Percentiles rank a stretch among this genome's conserved stretches.
phyloP scores from a whole-genome alignment of 2,329 filamentous ascomycete species.

The Aureobasidium mangrovei region DNA sequence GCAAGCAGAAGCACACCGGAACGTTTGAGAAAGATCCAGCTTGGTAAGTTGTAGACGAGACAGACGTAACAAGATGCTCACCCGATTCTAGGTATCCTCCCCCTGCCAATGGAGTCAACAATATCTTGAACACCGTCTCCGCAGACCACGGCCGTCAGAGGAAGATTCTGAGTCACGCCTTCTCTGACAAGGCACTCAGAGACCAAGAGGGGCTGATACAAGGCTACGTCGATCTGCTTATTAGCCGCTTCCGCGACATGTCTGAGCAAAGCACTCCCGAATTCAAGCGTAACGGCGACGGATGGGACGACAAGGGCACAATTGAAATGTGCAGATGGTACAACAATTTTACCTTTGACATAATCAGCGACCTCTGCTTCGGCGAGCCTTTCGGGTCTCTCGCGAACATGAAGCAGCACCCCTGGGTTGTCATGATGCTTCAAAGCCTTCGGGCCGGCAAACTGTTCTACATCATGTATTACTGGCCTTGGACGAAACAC shows the following conservation, averaged over 20 bases:
- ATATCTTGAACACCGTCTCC: slow-evolving; percentile 21
- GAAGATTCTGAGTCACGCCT: slow-evolving; percentile 33
- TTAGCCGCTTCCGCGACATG: slow-evolving; percentile 25
- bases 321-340: slow-evolving; percentile 26
- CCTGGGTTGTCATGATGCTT: slow-evolving; percentile 25
- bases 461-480: slow-evolving; percentile 21
- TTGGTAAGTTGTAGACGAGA: slow-evolving; percentile 18
- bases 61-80: no score
- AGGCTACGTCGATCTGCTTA: slow-evolving; percentile 32
- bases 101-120: slow-evolving; percentile 24
- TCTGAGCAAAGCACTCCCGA: not conserved
- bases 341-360: slow-evolving; percentile 33
- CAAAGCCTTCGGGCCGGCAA: slow-evolving; percentile 22
- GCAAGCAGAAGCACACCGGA: slow-evolving; percentile 27
- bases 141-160: slow-evolving; percentile 28
- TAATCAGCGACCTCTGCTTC: slow-evolving; percentile 30
- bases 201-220: slow-evolving; percentile 34
- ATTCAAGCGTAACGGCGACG: not conserved
- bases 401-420: slow-evolving; percentile 21
- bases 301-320: slow-evolving; percentile 13
- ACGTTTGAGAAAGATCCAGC: slow-evolving; percentile 30
- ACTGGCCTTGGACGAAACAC: slow-evolving; percentile 20
- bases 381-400: slow-evolving; percentile 26
- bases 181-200: slow-evolving; percentile 34
- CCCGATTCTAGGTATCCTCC: slow-evolving; percentile 17